Percentiles rank a stretch among this genome's conserved stretches.
These are phyloP conservation scores for Fonsecaea erecta DNA, from an alignment of 2,329 filamentous ascomycete species.

Conservation along the genomic window DNA sequence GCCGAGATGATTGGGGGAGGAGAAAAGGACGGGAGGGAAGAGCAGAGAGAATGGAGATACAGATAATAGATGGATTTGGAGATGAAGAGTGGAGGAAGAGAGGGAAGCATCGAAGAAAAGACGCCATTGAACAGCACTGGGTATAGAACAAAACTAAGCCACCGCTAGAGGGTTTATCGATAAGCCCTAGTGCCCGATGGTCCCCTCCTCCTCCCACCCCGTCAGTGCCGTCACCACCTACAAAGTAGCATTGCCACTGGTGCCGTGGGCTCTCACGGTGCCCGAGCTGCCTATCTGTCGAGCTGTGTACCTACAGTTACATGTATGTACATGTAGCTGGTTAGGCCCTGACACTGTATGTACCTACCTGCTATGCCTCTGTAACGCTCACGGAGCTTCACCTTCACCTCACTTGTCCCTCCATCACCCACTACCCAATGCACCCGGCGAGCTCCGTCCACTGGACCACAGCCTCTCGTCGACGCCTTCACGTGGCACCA, in stretches of 20 bases:
- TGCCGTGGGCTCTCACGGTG: background rate
- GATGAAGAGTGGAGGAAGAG: no score
- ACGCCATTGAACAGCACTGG: no score
- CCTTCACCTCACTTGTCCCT: background rate
- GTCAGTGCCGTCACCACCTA: no score
- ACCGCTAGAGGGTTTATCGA: no score
- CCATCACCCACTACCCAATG: background rate
- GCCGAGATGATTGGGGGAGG: background rate
- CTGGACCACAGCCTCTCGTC: background rate
- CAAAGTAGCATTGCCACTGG: no score
- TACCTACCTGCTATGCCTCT: background rate
- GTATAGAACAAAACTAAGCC: no score
- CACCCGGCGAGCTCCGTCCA: constrained; percentile 13
- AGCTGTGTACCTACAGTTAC: background rate
- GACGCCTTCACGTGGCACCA: constrained; percentile 21
- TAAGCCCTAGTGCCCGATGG: no score
- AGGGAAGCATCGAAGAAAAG: no score
- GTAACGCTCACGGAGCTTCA: background rate
- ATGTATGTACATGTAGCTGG: background rate
- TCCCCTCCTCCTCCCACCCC: no score
- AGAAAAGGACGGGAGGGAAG: background rate
- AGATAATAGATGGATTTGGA: background rate
- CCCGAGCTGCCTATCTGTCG: background rate
- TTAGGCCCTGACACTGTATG: background rate
- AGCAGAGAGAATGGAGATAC: background rate